Evolutionary conservation across 106 monocot species (phyloP).

Genomic region (Apostasia shenzhenica): DNA sequence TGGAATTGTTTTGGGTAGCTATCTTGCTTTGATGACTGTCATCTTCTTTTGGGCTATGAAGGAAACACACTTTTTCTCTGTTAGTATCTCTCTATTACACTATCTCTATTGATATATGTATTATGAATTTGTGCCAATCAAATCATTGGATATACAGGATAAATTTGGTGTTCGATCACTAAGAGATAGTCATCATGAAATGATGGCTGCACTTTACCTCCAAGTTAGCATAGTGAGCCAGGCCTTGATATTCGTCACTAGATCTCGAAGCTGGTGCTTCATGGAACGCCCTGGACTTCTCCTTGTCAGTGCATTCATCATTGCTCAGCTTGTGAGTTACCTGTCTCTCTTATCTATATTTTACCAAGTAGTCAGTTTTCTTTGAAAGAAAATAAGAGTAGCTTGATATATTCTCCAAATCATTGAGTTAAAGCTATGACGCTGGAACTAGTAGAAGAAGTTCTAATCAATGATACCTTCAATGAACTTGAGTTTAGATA

Average conservation of each 20-base stretch:
- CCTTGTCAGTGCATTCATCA: constrained; percentile 2
- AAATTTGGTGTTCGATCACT: constrained; percentile 5
- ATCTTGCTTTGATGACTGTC: constrained; percentile 66
- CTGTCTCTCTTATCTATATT: neutral
- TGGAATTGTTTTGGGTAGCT: constrained; percentile 55
- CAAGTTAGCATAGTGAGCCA: constrained; percentile 9
- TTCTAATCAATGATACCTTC: too few species aligned
- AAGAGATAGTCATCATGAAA: neutral
- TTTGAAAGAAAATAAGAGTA: too few species aligned
- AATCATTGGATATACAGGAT: neutral
- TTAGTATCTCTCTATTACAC: neutral
- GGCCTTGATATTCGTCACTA: constrained; percentile 1
- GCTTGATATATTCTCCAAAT: too few species aligned
- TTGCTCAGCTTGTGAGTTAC: constrained; percentile 8
- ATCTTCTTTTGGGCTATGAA: constrained; percentile 74
- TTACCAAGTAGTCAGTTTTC: too few species aligned
- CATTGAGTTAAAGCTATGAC: too few species aligned
- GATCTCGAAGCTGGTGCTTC: constrained; percentile 11
- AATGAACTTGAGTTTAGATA: too few species aligned
- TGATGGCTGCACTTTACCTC: constrained; percentile 7
- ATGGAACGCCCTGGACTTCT: constrained; percentile 7
- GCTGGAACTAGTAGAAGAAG: too few species aligned
- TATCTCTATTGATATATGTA: too few species aligned
- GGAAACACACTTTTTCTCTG: constrained; percentile 62
- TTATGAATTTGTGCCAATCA: too few species aligned